These are phyloP conservation scores for Eragrostis nindensis DNA, from an alignment of 176 grass and related monocot genomes.

Conservation along the genomic window DNA sequence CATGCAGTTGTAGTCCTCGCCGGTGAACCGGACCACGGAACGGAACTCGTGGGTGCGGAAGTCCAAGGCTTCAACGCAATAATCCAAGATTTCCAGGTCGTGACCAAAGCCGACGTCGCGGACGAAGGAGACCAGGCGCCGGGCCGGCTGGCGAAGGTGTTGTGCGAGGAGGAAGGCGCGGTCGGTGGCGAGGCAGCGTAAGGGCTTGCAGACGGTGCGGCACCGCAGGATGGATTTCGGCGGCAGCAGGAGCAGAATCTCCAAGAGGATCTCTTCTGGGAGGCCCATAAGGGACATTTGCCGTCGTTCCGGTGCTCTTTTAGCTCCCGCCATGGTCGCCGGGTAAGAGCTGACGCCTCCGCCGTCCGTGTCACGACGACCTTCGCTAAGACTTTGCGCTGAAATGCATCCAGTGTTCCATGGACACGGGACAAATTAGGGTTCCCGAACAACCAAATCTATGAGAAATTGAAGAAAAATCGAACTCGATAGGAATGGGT, in stretches of 20 bases:
- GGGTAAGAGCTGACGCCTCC: neutral
- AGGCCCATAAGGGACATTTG: neutral
- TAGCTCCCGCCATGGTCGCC: neutral
- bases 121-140: slow-evolving; percentile 6
- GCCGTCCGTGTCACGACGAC: neutral
- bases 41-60: too few relatives aligned
- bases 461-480: neutral
- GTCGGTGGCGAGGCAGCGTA: neutral
- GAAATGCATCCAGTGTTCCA: neutral
- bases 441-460: neutral
- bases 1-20: too few relatives aligned
- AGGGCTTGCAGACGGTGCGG: slow-evolving; percentile 27
- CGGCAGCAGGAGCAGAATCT: slow-evolving; percentile 16
- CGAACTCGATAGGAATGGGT: neutral
- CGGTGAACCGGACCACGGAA: too few relatives aligned
- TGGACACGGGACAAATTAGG: neutral
- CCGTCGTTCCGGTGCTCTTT: neutral
- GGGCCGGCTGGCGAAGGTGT: slow-evolving; percentile 18
- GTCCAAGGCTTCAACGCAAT: neutral
- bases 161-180: slow-evolving; percentile 23
- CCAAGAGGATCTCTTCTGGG: slow-evolving; percentile 6
- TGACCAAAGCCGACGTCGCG: neutral
- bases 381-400: neutral
- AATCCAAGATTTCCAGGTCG: neutral
- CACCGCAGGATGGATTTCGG: slow-evolving; percentile 28